Percentiles rank a stretch among this genome's conserved stretches.
phyloP scores from a whole-genome alignment of 352 stramenopile species.

The Phytophthora hibernalis region DNA sequence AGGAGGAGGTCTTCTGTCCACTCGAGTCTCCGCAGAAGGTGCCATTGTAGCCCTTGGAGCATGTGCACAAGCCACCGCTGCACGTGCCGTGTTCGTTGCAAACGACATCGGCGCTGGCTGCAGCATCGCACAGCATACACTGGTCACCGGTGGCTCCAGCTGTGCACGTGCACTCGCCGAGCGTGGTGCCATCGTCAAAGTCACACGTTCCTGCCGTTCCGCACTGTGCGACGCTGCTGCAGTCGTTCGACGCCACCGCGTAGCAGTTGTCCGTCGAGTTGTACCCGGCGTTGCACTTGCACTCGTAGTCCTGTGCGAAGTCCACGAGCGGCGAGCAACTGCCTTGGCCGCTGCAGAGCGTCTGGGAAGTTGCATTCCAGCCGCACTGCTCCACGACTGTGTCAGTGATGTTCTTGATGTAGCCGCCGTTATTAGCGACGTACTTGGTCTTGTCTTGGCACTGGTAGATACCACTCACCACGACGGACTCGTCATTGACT shows the following conservation, averaged over 20 bases:
- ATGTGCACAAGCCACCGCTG: conserved; percentile 56
- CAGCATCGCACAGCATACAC: conserved; percentile 65
- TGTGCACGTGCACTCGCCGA: conserved; percentile 56
- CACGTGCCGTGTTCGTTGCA: conserved; percentile 70
- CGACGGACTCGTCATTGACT: conserved; percentile 42
- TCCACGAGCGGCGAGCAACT: conserved; percentile 66
- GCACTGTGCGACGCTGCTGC: conserved; percentile 78
- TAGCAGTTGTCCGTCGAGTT: conserved; percentile 63
- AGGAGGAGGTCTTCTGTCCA: conserved; percentile 19
- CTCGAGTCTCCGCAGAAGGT: conserved; percentile 57
- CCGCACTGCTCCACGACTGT: conserved; percentile 60
- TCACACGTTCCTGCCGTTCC: conserved; percentile 61
- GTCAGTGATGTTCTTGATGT: conserved; percentile 71
- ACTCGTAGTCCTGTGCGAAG: conserved; percentile 75
- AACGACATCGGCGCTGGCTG: conserved; percentile 29
- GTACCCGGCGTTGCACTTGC: conserved; percentile 82
- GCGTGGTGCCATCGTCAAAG: conserved; percentile 35
- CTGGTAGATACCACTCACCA: conserved; percentile 81
- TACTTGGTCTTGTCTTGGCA: conserved; percentile 78
- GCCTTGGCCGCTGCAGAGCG: conserved; percentile 74
- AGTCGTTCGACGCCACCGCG: conserved; percentile 63
- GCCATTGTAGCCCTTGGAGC: conserved; percentile 66
- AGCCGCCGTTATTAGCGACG: conserved; percentile 55
- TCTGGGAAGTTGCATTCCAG: conserved; percentile 48
- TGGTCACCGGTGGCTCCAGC: conserved; percentile 66